A percentile compares a stretch with the other conserved stretches of the same genome.
phyloP scores from a whole-genome alignment of 208 protist genomes.

The Leishmania major region DNA sequence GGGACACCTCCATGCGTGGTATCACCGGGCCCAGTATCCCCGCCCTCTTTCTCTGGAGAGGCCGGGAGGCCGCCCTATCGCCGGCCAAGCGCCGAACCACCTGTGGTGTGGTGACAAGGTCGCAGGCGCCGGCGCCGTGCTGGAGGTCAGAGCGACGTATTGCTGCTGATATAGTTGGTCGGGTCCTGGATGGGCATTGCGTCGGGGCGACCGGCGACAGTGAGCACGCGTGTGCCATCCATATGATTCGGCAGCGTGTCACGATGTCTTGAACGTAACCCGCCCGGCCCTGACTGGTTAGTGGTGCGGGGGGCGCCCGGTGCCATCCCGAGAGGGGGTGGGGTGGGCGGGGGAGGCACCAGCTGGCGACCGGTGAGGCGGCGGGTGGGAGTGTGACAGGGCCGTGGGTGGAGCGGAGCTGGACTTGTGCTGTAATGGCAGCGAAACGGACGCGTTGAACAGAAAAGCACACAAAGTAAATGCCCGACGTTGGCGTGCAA shows the following conservation, averaged over 20 bases:
- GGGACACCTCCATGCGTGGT: not conserved
- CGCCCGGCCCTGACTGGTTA: no score
- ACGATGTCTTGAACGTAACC: not conserved
- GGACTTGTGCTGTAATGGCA: not conserved
- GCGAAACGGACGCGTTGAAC: no score
- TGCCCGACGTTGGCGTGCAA: not conserved
- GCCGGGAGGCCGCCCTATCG: not conserved
- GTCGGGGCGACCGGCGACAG: not conserved
- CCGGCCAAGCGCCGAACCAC: not conserved
- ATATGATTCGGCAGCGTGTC: not conserved
- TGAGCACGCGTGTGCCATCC: not conserved
- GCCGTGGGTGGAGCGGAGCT: not conserved
- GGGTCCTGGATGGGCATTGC: not conserved
- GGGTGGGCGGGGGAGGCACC: not conserved
- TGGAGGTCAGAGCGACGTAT: not conserved
- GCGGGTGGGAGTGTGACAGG: not conserved
- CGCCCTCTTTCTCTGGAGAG: not conserved
- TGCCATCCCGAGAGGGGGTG: not conserved
- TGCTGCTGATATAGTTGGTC: not conserved
- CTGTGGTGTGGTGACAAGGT: not conserved
- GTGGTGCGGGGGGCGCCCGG: not conserved
- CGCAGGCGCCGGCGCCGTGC: not conserved
- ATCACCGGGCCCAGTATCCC: not conserved
- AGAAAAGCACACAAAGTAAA: not conserved
- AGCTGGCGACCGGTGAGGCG: not conserved